These are phyloP conservation scores for Neonectria ditissima DNA, from an alignment of 2,329 filamentous ascomycete genomes.

Conservation along the genomic window DNA sequence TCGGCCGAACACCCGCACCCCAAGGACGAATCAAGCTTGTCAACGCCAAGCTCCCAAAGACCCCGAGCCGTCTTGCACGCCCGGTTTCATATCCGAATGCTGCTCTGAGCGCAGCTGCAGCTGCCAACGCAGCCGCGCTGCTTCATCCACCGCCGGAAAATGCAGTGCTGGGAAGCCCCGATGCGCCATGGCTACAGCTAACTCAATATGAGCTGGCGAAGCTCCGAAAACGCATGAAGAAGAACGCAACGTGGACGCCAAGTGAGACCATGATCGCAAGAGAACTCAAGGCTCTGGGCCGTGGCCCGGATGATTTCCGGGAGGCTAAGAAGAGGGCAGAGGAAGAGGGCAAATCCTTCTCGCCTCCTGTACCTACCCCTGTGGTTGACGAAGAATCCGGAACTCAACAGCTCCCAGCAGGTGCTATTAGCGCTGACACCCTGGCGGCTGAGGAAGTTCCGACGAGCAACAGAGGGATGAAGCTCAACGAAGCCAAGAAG, in stretches of 20 bases:
- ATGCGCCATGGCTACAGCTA: conserved; percentile 75
- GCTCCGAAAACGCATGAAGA: conserved; percentile 89
- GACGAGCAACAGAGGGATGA: conserved; percentile 79
- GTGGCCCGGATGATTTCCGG: conserved; percentile 72
- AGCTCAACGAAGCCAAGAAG: conserved; percentile 82
- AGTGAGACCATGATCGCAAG: conserved; percentile 88
- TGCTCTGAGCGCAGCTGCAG: conserved; percentile 53
- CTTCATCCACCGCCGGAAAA: conserved; percentile 71
- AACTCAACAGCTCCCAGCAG: conserved; percentile 65
- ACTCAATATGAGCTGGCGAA: conserved; percentile 74
- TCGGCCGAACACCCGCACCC: conserved; percentile 51
- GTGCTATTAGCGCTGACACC: conserved; percentile 69
- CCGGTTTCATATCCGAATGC: conserved; percentile 51
- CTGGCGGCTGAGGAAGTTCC: conserved; percentile 71
- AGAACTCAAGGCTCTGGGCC: conserved; percentile 77
- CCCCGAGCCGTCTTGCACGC: conserved; percentile 55
- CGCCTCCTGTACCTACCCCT: conserved; percentile 51
- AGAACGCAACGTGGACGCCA: conserved; percentile 87
- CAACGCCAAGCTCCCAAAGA: conserved; percentile 56
- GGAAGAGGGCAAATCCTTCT: conserved; percentile 72
- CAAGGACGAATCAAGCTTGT: conserved; percentile 64
- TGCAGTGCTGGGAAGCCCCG: conserved; percentile 67
- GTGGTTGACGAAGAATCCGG: conserved; percentile 63
- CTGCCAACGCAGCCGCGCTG: conserved; percentile 55
- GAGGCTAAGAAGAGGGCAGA: conserved; percentile 74